These are phyloP conservation scores for Syncephalis fuscata DNA, from an alignment of 371 early-diverging fungal species.

Conservation along the genomic window DNA sequence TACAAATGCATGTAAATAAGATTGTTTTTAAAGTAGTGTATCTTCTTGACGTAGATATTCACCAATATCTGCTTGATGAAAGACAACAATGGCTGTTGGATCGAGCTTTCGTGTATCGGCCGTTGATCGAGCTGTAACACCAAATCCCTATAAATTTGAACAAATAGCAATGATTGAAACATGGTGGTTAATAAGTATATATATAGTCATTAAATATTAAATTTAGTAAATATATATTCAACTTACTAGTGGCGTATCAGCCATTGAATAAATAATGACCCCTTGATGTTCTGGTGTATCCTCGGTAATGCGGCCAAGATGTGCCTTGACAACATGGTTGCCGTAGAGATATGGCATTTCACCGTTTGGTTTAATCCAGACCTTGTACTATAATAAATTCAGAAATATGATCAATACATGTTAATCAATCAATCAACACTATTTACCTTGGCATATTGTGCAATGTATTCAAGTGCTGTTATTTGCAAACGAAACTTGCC, in stretches of 20 bases:
- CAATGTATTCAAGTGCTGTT: conserved; percentile 82
- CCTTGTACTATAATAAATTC: conserved; percentile 43
- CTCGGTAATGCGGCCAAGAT: conserved; percentile 91
- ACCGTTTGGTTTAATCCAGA: conserved; percentile 98
- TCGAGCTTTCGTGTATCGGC: conserved; percentile 81
- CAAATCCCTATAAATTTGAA: conserved; percentile 69
- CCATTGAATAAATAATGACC: conserved; percentile 89
- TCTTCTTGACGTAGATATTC: conserved; percentile 95
- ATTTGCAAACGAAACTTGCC: conserved; percentile 94
- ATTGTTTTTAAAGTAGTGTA: conserved; percentile 46
- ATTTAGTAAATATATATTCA: not conserved
- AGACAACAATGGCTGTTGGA: conserved; percentile 89
- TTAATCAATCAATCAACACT: not conserved
- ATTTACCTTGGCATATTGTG: conserved; percentile 82
- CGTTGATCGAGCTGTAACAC: conserved; percentile 89
- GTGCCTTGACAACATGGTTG: conserved; percentile 97
- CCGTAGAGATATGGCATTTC: conserved; percentile 99
- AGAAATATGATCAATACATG: not conserved
- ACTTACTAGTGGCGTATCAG: conserved; percentile 76
- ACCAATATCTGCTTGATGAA: conserved; percentile 98
- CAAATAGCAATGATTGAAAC: not conserved
- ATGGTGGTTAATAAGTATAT: not conserved
- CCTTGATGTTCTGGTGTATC: conserved; percentile 97
- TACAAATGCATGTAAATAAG: not conserved
- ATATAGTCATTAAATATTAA: not conserved